A percentile compares a stretch with the other conserved stretches of the same genome.
phyloP scores from a whole-genome alignment of 495 filamentous ascomycete species.

The Amphirosellinia nigrospora region DNA sequence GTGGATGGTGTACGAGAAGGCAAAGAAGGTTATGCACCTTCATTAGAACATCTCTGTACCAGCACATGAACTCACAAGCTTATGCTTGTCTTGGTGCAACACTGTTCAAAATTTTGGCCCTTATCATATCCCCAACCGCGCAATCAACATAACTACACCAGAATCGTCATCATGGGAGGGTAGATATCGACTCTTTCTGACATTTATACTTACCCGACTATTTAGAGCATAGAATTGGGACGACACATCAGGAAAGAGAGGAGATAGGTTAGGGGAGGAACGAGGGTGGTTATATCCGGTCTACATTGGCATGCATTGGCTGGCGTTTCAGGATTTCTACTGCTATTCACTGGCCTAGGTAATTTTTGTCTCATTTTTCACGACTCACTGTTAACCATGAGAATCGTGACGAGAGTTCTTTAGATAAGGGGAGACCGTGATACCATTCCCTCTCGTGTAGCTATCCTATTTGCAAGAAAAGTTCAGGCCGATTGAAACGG shows the following conservation, averaged over 20 bases:
- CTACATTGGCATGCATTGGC: constrained; percentile 24
- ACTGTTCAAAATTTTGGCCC: not conserved
- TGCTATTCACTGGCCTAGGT: constrained; percentile 10
- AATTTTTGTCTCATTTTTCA: constrained; percentile 23
- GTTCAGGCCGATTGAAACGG: not conserved
- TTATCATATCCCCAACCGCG: not conserved
- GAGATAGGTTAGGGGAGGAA: not conserved
- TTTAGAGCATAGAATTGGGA: constrained; percentile 25
- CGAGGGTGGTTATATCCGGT: constrained; percentile 16
- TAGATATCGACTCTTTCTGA: constrained; percentile 14
- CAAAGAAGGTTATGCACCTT: constrained; percentile 78
- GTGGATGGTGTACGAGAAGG: constrained; percentile 97
- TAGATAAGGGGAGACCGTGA: constrained; percentile 7
- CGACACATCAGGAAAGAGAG: constrained; percentile 10
- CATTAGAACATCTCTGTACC: constrained; percentile 46
- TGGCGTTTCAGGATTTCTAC: constrained; percentile 27
- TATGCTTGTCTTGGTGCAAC: not conserved
- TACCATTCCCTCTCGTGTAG: constrained; percentile 18
- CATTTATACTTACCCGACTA: constrained; percentile 8
- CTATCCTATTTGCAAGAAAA: not conserved
- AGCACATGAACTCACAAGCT: not conserved
- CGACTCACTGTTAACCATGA: constrained; percentile 10
- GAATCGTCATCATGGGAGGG: not conserved
- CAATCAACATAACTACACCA: constrained; percentile 4
- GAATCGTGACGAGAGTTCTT: constrained; percentile 1